Base-by-base conservation (phyloP, 2,329 filamentous ascomycete species). In the Amylocarpus encephaloides region DNA sequence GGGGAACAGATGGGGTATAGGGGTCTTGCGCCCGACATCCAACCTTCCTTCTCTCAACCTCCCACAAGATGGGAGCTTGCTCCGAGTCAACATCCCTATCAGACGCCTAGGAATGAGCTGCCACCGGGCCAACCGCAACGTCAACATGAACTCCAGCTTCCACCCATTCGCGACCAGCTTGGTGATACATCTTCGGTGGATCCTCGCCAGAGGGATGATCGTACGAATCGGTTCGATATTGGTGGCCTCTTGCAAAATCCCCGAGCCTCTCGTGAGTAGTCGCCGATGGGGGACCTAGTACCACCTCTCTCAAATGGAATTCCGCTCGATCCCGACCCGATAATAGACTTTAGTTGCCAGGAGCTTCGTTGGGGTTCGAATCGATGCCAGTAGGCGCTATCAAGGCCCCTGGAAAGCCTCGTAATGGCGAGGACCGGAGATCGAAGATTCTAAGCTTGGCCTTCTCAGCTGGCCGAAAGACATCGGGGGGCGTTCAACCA, bases 241-340 rank as follows among this genome's bases (percentile, higher is more conserved):
- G 77, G 74, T 10, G 80, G 79, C 1, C 71, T 80, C 61, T 78
- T 86, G 60, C 81, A 80, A 57, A 78, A 73, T 65, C 73, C 76
- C 19, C 41, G 39, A 2, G 38, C 30, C 22, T 33, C 45, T 30
- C 19, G 45, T 11, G 49, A 32, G 13, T 18, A 40, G 22, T 43
- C 29, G 48, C 11, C 9, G 2, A 6, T 29, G 40, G 13, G 34
- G 5, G 38, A n/a, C 4, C 22, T 7, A 26, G 4, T 26, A 26
- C 22, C 22, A 26, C 22, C 22, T 26, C 22, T 26, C 22, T 26
- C 7, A 26, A 4, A 26, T 26, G 22, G 22, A 26, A 4, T 7
- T 26, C 22, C 4, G 34, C 34, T 36, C 34, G 12, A 36, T 16
- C 9, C 9, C 34, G 12, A 13, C 15, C 9, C 13, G 34, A 16